Base-by-base conservation (phyloP, 139 green algal genomes). In the Micromonas pusilla region DNA sequence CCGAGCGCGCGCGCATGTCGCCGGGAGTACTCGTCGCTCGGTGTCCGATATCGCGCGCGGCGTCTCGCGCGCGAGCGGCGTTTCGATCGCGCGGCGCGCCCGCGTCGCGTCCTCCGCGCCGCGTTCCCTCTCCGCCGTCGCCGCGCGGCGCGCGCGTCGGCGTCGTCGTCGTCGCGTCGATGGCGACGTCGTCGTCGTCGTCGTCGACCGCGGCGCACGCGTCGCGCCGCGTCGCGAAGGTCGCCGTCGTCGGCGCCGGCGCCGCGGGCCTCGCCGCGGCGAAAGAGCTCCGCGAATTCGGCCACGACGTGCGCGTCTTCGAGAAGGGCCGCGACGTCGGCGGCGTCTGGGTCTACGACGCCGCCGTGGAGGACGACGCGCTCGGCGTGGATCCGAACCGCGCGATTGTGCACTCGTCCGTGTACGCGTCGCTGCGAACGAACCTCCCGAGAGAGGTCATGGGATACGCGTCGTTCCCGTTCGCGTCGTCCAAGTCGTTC, bases 371-470 rank as follows among this genome's bases (percentile, higher is more conserved):
- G 28, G 38, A 72, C 23, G 92, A 96, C 66, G 86, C 64, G 94
- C 83, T 94, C 95, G 66, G 85, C 91, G 13, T 88, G 87, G 1
- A 91, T 95, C 77, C 73, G 37, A 73, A 54, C 53, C 52, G 73
- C 57, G 54, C 54, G 39, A 52, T 2, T 23, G 60, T 80, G 21
- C 74, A 64, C 60, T 20, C n/a, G 3, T 86, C 80, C 80, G 91
- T 92, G 87, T 93, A 91, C 77, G 33, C 39, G 0, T 37, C 66
- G 57, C 76, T 96, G 26, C 82, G 87, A 3, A 94, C 88, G 26
- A 96, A 96, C 82, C 83, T 96, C 36, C 91, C 91, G 0, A 76
- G 90, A 0, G 79, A 95, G 70, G 34, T 94, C 0, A 96, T 96
- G 91, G 66, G 67, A 0, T 95, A 83, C 82, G 30, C 13, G 0